A percentile compares a stretch with the other conserved stretches of the same genome.
Evolutionary conservation across 805 yeast genomes (phyloP).

Genomic region (Kluyveromyces wickerhamii): DNA sequence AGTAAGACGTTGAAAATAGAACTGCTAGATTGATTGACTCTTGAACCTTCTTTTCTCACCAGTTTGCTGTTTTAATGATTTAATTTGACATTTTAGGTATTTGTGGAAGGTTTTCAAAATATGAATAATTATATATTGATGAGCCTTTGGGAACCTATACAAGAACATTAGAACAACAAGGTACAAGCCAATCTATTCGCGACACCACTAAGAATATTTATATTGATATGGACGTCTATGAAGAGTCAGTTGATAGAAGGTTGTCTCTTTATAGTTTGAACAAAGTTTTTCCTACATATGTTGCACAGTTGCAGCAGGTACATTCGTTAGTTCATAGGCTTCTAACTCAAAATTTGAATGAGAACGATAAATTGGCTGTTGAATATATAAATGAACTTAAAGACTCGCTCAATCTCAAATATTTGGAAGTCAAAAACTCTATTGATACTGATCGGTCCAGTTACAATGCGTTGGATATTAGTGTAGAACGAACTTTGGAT

Average conservation of each 20-base stretch:
- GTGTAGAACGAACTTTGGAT: conserved; percentile 13
- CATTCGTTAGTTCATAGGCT: conserved; percentile 2
- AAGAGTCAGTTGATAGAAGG: conserved; percentile 1
- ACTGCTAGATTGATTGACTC: too few relatives aligned
- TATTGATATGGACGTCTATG: neutral
- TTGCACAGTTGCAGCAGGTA: conserved; percentile 3
- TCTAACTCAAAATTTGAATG: conserved; percentile 6
- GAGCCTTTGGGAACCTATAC: too few relatives aligned
- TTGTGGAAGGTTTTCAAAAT: too few relatives aligned
- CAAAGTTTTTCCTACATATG: conserved; percentile 4
- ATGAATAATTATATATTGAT: too few relatives aligned
- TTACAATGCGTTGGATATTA: conserved; percentile 20
- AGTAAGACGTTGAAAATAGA: too few relatives aligned
- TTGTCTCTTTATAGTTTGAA: conserved; percentile 2
- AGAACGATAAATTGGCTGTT: conserved; percentile 7
- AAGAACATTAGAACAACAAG: too few relatives aligned
- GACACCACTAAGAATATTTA: too few relatives aligned
- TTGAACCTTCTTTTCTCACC: too few relatives aligned
- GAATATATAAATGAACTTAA: conserved; percentile 10
- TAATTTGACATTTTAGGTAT: too few relatives aligned
- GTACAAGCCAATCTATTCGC: too few relatives aligned
- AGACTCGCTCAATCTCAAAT: conserved; percentile 15
- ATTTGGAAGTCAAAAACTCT: conserved; percentile 19
- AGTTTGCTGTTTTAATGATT: too few relatives aligned
- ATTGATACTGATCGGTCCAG: conserved; percentile 20